A percentile compares a stretch with the other conserved stretches of the same genome.
Evolutionary conservation across 345 rosid species (phyloP).

Genomic region (Syzygium oleosum): DNA sequence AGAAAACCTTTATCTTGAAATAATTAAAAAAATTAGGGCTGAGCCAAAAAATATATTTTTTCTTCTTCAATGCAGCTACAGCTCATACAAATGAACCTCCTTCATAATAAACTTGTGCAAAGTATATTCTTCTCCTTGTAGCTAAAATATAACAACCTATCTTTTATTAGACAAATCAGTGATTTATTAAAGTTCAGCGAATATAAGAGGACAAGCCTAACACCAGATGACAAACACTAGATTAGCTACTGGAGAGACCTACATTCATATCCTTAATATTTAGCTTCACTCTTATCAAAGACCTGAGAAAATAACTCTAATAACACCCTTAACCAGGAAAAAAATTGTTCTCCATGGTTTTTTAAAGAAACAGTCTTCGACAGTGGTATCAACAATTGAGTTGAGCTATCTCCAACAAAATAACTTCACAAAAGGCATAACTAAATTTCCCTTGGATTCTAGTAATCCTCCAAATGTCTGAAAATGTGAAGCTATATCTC

Average conservation of each 20-base stretch:
- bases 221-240: background rate
- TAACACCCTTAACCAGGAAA: background rate
- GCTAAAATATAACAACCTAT: background rate
- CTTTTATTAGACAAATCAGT: background rate
- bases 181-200: background rate
- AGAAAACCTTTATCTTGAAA: background rate
- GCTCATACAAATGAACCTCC: background rate
- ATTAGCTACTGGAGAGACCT: background rate
- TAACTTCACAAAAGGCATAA: background rate
- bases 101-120: background rate
- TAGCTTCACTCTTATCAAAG: background rate
- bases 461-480: background rate
- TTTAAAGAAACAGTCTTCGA: background rate
- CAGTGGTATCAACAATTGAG: background rate
- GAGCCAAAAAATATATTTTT: background rate
- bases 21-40: background rate
- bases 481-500: background rate
- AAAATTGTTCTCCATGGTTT: background rate
- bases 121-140: background rate
- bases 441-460: background rate
- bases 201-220: background rate
- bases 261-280: background rate
- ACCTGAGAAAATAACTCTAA: background rate
- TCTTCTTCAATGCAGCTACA: background rate
- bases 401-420: background rate